Evolutionary conservation across 1,284 basidiomycete species (phyloP).

Genomic region (Naganishia liquefaciens): DNA sequence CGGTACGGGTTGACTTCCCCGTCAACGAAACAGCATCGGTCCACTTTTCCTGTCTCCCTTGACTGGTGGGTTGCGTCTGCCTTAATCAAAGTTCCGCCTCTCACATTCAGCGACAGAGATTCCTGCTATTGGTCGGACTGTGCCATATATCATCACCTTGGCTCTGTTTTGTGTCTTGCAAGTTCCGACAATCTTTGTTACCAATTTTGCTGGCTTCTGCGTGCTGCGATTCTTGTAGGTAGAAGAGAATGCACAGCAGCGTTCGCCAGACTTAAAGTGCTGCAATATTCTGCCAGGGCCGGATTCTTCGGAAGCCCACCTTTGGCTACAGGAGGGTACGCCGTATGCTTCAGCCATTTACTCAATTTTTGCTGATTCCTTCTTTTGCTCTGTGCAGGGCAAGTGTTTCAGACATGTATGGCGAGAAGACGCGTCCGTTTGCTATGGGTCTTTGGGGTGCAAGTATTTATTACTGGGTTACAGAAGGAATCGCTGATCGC

Average conservation of each 20-base stretch:
- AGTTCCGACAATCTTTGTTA: constrained; percentile 45
- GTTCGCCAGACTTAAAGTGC: too few species aligned
- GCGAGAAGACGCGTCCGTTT: constrained; percentile 43
- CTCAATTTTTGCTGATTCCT: too few species aligned
- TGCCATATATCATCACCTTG: constrained; percentile 48
- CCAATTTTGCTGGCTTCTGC: constrained; percentile 46
- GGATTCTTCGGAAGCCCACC: constrained; percentile 47
- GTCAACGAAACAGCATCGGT: too few species aligned
- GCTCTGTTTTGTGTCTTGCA: constrained; percentile 48
- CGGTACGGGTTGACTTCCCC: too few species aligned
- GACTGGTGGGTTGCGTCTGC: constrained; percentile 20
- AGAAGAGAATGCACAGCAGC: too few species aligned
- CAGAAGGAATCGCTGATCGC: constrained; percentile 7
- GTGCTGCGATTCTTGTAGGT: constrained; percentile 48
- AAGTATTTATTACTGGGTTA: neutral
- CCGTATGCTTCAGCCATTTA: too few species aligned
- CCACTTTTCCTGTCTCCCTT: constrained; percentile 41
- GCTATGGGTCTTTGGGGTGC: constrained; percentile 45
- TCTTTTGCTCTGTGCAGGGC: constrained; percentile 31
- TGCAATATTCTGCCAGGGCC: constrained; percentile 21
- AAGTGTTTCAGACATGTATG: constrained; percentile 43
- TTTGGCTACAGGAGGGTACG: constrained; percentile 43
- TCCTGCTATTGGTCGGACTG: constrained; percentile 43
- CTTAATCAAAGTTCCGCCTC: neutral
- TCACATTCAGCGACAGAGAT: constrained; percentile 37